Conservation (phyloP, 306 rosid genomes). For the Amphicarpaea edgeworthii region DNA sequence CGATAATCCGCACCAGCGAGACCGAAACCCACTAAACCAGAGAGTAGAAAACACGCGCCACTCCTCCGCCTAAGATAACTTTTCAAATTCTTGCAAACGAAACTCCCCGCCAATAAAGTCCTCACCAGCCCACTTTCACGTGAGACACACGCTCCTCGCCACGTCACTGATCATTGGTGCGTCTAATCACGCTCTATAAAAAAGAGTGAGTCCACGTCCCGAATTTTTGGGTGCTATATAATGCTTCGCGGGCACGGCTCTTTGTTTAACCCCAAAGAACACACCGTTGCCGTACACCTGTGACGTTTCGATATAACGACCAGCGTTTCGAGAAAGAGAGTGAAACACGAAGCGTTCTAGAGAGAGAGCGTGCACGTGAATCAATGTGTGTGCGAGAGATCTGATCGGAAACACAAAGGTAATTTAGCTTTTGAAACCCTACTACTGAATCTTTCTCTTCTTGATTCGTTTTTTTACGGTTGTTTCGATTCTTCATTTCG, state of each 20-base stretch:
- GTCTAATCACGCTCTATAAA: rapidly evolving
- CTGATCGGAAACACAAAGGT: constrained; percentile 62
- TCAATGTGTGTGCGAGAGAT: constrained; percentile 54
- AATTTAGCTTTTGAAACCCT: constrained; percentile 58
- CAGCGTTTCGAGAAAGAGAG: constrained; percentile 51
- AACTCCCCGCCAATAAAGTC: constrained; percentile 54
- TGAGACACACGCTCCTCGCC: rapidly evolving
- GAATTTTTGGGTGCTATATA: constrained; percentile 44
- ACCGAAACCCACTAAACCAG: constrained; percentile 4
- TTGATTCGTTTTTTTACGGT: background rate
- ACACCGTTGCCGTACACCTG: constrained; percentile 76
- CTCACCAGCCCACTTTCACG: background rate
- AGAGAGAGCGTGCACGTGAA: constrained; percentile 52
- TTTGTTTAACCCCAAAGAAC: constrained; percentile 56
- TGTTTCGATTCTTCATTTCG: constrained; percentile 2
- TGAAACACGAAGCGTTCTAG: constrained; percentile 51
- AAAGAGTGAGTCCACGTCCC: constrained; percentile 46
- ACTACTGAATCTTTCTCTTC: constrained; percentile 10
- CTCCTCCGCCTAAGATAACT: constrained; percentile 32
- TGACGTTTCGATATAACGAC: constrained; percentile 65
- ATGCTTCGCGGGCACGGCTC: constrained; percentile 71
- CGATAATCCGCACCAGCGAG: background rate
- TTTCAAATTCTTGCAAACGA: constrained; percentile 45
- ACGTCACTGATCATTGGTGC: background rate
- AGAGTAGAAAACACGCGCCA: constrained; percentile 25